Base-by-base conservation (phyloP, 345 rosid species). In the Salix caprea region DNA sequence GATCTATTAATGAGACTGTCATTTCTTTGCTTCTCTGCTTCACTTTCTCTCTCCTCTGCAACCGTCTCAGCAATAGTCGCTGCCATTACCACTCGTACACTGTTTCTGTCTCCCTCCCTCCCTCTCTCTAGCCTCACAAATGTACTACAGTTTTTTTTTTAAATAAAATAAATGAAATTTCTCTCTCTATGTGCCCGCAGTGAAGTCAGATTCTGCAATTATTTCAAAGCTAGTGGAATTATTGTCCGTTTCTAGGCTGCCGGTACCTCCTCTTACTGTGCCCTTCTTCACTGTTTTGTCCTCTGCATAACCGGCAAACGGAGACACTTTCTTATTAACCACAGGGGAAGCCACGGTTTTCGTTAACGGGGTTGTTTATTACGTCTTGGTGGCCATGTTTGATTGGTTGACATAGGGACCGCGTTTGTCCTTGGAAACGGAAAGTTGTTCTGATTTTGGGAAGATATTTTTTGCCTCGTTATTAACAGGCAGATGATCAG, bases 1-100 rank as follows among this genome's bases (percentile, higher is more conserved):
- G 64, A 58, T 8, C 64, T n/a, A 58, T 23, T 70, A 40, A 19
- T 2, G 7, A 10, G 30, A 18, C 2, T 21, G 40, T 37, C 42
- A 15, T 76, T 44, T 28, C 62, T 30, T 58, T 46, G 44, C 69
- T 60, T 39, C 74, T 69, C 79, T 69, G 44, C 40, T 58, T 30
- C 74, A 32, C 60, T 76, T 61, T 70, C 74, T 76, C 79, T 76
- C 48, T 70, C 79, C 30, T 42, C 79, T 61, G 74, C 79, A 60
- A 54, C 74, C 50, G 18, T 68, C 73, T 11, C 78, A 76, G 78
- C 69, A 73, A 73, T 40, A 73, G 69, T 42, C 54, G 76, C 76
- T 44, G 68, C 69, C 76, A 73, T 73, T 73, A 73, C 76, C 76
- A 73, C 24, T 62, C 76, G 60, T 73, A 42, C 76, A 73, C 69